Evolutionary conservation across 306 rosid genomes (phyloP), one percentile per base, ranked within the genome.

Genomic region (cucumber (Cucumis sativus)): DNA sequence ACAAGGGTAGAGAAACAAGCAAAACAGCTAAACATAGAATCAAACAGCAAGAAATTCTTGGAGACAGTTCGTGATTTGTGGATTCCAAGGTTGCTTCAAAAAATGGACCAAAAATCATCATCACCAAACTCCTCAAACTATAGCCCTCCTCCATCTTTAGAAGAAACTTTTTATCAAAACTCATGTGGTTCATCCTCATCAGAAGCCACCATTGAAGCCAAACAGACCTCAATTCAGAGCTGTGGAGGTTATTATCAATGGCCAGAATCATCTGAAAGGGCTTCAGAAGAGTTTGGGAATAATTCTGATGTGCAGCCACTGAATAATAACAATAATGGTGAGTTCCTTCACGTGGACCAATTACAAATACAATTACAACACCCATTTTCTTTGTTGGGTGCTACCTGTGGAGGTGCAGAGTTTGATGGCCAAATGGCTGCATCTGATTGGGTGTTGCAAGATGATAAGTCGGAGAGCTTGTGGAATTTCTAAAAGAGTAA

Each of bases 1-100:
- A 93, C 96, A 49, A 90, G 97, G 83, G 96, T 93, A 4, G 94
- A 93, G 56, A 93, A 93, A 79, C 97, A 91, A 65, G 97, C 97
- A 6, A 96, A 93, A 45, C 97, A 88, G 35, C 94, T 93, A 6
- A 93, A 91, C 75, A 86, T 91, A 0, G 94, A 93, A 57, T 90
- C 96, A 23, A 88, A 89, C 52, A 91, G 98, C 88, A 72, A 90
- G 84, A 86, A 77, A 23, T 93, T 93, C 86, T 77, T 91, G 5
- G 98, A 93, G 39, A 87, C 93, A 0, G 89, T 93, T 18, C 83
- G 87, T 49, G 81, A 88, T 75, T 91, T 90, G 79, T 93, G 98
- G 98, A 86, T 88, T 88, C 98, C 98, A 57, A 84, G 90, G 20
- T 82, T 90, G 80, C 83, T 85, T 40, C 93, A 89, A 54, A 91